These are phyloP conservation scores for Prunus mira DNA, from an alignment of 306 rosid genomes.

Conservation along the genomic window DNA sequence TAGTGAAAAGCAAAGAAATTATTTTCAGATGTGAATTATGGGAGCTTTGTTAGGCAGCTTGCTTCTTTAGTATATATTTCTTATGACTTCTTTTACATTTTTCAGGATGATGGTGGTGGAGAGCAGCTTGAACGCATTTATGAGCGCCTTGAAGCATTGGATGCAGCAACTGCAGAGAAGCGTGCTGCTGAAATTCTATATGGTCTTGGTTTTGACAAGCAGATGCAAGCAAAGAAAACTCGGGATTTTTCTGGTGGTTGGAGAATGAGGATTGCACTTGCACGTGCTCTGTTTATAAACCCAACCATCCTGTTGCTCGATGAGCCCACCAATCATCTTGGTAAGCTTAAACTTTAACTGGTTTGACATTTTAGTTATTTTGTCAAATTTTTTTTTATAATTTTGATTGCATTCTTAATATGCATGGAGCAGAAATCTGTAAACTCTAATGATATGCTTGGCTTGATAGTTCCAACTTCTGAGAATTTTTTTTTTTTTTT, in stretches of 20 bases:
- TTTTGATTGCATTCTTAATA: neutral
- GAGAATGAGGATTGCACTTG: conserved; percentile 99
- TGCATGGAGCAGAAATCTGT: neutral
- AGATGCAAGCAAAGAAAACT: conserved; percentile 92
- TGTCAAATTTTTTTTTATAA: neutral
- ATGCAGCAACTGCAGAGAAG: conserved; percentile 96
- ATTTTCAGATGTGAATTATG: neutral
- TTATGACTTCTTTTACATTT: neutral
- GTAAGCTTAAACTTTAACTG: conserved; percentile 29
- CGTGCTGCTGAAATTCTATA: conserved; percentile 94
- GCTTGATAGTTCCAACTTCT: too few relatives aligned
- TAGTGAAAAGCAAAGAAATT: neutral
- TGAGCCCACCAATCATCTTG: conserved; percentile 98
- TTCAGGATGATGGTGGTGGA: conserved; percentile 95
- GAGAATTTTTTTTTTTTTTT: too few relatives aligned
- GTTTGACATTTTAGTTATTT: neutral
- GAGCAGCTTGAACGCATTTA: conserved; percentile 85
- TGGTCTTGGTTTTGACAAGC: conserved; percentile 94
- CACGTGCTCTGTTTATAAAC: conserved; percentile 89
- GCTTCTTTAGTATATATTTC: neutral
- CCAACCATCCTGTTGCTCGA: conserved; percentile 93
- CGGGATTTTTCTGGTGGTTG: conserved; percentile 98
- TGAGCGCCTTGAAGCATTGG: conserved; percentile 88
- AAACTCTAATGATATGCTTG: neutral
- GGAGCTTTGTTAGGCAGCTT: neutral